Percentiles rank a stretch among this genome's conserved stretches.
phyloP scores from a whole-genome alignment of 352 stramenopile species.

The Globisporangium spinosum region DNA sequence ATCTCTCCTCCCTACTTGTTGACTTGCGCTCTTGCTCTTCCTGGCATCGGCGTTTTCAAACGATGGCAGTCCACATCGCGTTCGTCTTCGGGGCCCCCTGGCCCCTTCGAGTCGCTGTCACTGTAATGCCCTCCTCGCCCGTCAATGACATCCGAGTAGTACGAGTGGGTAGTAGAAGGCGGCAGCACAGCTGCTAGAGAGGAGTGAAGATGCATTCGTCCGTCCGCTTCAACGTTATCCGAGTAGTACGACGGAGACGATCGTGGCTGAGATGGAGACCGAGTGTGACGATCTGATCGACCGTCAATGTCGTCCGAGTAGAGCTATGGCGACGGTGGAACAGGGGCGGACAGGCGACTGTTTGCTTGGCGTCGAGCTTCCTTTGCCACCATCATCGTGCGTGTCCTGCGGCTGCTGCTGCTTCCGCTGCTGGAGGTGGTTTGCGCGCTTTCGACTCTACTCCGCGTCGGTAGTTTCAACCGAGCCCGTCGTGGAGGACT shows the following conservation, averaged over 20 bases:
- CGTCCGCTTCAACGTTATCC: not conserved
- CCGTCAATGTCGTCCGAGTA: constrained; percentile 5
- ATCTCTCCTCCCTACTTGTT: not conserved
- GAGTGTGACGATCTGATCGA: not conserved
- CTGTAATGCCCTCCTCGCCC: constrained; percentile 5
- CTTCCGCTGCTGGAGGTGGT: not conserved
- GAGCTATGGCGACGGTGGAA: constrained; percentile 7
- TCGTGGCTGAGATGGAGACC: not conserved
- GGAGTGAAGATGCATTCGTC: not conserved
- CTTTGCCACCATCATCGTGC: not conserved
- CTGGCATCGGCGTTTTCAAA: not conserved
- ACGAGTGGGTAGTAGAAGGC: not conserved
- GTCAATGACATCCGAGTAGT: not conserved
- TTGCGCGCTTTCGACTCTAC: constrained; percentile 1
- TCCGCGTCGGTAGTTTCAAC: constrained; percentile 62
- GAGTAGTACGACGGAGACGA: not conserved
- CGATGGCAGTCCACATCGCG: constrained; percentile 5
- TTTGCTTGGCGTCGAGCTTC: not conserved
- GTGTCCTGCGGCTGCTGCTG: too few species aligned
- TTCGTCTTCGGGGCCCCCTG: constrained; percentile 35
- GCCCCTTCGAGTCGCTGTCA: constrained; percentile 22
- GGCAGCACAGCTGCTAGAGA: not conserved
- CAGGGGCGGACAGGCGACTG: constrained; percentile 21
- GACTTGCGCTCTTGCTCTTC: not conserved
- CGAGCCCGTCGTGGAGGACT: constrained; percentile 49